These are phyloP conservation scores for Fusarium lyarnte DNA, from an alignment of 2,329 filamentous ascomycete genomes.

Conservation along the genomic window DNA sequence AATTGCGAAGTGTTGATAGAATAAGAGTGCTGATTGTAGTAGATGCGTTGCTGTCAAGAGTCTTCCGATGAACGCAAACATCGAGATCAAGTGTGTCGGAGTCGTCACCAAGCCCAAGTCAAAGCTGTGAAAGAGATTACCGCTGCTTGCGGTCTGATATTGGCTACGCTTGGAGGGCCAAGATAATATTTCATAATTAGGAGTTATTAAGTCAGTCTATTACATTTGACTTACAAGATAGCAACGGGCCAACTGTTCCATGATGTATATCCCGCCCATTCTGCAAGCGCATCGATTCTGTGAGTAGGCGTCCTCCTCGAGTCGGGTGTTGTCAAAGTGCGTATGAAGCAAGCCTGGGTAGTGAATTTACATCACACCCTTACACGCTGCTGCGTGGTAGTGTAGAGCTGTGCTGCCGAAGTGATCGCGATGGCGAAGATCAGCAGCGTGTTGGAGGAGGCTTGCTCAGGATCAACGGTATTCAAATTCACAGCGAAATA, in stretches of 20 bases:
- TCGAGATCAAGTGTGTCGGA: conserved; percentile 46
- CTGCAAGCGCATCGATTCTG: accelerated
- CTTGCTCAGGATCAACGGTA: accelerated
- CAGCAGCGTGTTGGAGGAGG: accelerated
- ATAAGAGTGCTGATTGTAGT: background rate
- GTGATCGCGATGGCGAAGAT: accelerated
- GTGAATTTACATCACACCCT: no score
- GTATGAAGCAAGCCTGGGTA: no score
- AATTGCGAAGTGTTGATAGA: accelerated
- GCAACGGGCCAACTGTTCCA: accelerated
- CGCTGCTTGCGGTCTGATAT: accelerated
- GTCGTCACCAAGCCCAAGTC: conserved; percentile 35
- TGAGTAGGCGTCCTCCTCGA: accelerated
- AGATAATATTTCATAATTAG: accelerated
- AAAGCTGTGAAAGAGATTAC: background rate
- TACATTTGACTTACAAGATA: background rate
- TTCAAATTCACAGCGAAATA: accelerated
- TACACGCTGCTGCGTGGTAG: accelerated
- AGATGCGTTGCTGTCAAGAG: conserved; percentile 48
- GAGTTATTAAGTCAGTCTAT: background rate
- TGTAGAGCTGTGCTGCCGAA: accelerated
- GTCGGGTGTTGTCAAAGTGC: background rate
- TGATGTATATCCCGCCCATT: accelerated
- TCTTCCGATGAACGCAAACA: conserved; percentile 42
- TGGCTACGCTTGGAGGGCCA: accelerated